A percentile compares a stretch with the other conserved stretches of the same genome.
These are phyloP conservation scores for Rhododendron simsii DNA, from an alignment of 148 eudicot species.

Conservation along the genomic window DNA sequence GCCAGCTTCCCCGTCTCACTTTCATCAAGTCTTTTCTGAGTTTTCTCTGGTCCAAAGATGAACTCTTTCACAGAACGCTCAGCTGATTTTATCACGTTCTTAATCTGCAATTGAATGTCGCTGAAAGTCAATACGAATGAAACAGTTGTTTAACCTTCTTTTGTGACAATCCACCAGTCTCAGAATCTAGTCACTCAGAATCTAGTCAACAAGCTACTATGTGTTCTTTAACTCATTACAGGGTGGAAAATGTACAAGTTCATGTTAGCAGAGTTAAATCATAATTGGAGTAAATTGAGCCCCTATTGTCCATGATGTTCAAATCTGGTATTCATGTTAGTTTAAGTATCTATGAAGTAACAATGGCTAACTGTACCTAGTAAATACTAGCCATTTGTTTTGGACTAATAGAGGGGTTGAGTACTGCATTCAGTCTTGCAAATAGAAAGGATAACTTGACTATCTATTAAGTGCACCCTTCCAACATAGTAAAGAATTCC, in stretches of 20 bases:
- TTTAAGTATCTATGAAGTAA: not conserved
- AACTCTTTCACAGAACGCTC: constrained; percentile 59
- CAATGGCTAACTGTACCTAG: not conserved
- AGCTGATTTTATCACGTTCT: constrained; percentile 51
- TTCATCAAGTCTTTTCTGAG: constrained; percentile 16
- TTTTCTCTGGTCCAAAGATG: constrained; percentile 45
- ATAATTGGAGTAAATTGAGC: not conserved
- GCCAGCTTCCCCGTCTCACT: constrained; percentile 23
- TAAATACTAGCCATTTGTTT: not conserved
- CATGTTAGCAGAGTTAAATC: no score
- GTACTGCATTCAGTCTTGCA: not conserved
- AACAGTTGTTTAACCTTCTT: not conserved
- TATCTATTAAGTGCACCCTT: not conserved
- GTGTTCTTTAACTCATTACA: no score
- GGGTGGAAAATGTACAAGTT: no score
- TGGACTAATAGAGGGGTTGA: not conserved
- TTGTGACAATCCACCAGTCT: not conserved
- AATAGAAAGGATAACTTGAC: not conserved
- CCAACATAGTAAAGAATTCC: not conserved
- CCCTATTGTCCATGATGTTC: not conserved
- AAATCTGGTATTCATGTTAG: not conserved
- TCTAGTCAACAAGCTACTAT: no score
- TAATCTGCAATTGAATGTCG: constrained; percentile 38
- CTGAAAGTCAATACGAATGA: not conserved
- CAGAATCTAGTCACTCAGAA: not conserved